Evolutionary conservation across 768 basidiomycete species (phyloP), one percentile per base, ranked within the genome.

Genomic region (Rhodotorula babjevae): DNA sequence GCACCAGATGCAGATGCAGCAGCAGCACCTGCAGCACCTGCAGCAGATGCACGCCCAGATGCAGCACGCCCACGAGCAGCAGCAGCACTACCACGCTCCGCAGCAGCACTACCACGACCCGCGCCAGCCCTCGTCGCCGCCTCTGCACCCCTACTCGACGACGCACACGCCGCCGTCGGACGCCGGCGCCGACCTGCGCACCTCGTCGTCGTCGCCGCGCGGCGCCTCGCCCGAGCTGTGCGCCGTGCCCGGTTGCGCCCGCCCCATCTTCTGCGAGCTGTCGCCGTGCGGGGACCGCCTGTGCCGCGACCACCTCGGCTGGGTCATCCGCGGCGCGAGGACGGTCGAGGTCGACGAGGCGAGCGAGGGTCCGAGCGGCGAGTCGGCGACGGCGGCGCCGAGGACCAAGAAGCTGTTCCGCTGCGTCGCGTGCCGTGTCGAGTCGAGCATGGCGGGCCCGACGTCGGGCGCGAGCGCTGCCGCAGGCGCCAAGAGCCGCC

Each of bases 301-400:
- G 31, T 74, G 73, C 61, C 27, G 73, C 18, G 72, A 68, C 47
- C 72, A 68, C 42, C 53, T 62, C 36, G 63, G 61, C 0, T 50
- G n/a, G 49, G 42, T 53, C n/a, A n/a, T 44, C 21, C 31, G 52
- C 31, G 46, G 9, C 31, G 29, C 27, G 46, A 10, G 18, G 16
- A 29, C 16, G 11, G 15, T 50, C 29, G 29, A 49, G 18, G n/a
- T 52, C 47, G 61, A 25, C 33, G 36, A 16, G 14, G 56, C 21
- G 44, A 12, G 18, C 33, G 33, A 31, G 36, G n/a, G n/a, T 27
- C 9, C n/a, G 16, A n/a, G 46, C 18, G 21, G 29, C 31, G 47
- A 10, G 62, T 63, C 21, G 21, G 47, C n/a, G 29, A 16, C 46
- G 11, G 31, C 50, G 46, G 29, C 29, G 21, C 31, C 21, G 46